These are phyloP conservation scores for Nigrospora osmanthi DNA, from an alignment of 2,329 filamentous ascomycete species.

Conservation along the genomic window DNA sequence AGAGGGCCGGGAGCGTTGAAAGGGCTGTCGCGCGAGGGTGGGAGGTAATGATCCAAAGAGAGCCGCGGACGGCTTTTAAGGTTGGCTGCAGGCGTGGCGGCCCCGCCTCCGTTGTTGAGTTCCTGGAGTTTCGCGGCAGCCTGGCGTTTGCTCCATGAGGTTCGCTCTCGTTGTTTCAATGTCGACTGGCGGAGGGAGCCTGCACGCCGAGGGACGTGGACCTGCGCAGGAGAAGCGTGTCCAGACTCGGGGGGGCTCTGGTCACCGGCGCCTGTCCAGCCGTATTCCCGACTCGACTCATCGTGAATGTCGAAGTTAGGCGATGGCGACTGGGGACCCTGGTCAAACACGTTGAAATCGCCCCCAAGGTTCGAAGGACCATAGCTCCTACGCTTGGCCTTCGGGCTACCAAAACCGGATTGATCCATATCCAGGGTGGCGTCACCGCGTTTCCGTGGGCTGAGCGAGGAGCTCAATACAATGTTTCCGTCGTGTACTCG, in stretches of 20 bases:
- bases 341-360: conserved; percentile 72
- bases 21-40: conserved; percentile 53
- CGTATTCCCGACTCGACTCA: conserved; percentile 43
- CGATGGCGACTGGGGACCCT: conserved; percentile 21
- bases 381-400: conserved; percentile 86
- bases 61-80: conserved; percentile 58
- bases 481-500: conserved; percentile 41
- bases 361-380: conserved; percentile 55
- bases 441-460: conserved; percentile 88
- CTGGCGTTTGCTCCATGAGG: conserved; percentile 52
- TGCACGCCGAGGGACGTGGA: conserved; percentile 58
- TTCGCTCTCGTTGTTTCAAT: conserved; percentile 72
- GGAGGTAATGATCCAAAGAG: conserved; percentile 71
- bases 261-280: conserved; percentile 32
- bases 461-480: conserved; percentile 53
- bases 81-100: conserved; percentile 38
- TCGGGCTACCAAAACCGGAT: conserved; percentile 70
- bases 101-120: conserved; percentile 41
- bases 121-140: conserved; percentile 48
- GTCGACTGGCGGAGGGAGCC: conserved; percentile 81
- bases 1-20: conserved; percentile 49
- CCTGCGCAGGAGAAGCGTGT: conserved; percentile 35
- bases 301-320: conserved; percentile 45
- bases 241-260: conserved; percentile 28
- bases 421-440: conserved; percentile 83